These are phyloP conservation scores for Cladophialophora chaetospira DNA, from an alignment of 2,329 filamentous ascomycete species.

Conservation along the genomic window DNA sequence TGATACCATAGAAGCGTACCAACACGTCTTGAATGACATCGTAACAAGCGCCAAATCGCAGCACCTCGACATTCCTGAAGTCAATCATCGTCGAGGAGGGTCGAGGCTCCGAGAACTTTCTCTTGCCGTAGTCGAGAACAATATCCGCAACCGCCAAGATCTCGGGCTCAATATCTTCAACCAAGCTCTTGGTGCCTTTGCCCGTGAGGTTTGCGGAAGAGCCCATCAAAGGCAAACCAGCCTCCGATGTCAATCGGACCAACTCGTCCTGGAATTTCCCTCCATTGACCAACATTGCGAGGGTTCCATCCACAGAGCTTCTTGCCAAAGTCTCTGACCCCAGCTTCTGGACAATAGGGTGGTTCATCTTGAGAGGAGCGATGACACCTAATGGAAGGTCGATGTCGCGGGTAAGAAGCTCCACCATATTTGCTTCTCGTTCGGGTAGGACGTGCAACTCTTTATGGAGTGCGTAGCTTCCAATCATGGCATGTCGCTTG, in stretches of 20 bases:
- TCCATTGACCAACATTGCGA: conserved; percentile 37
- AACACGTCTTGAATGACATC: conserved; percentile 36
- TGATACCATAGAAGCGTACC: conserved; percentile 28
- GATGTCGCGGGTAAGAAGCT: conserved; percentile 33
- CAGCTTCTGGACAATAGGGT: conserved; percentile 34
- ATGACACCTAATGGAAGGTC: conserved; percentile 35
- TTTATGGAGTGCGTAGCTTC: conserved; percentile 34
- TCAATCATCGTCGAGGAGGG: conserved; percentile 37
- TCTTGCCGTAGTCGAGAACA: conserved; percentile 38
- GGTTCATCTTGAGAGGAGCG: conserved; percentile 31
- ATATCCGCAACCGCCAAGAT: conserved; percentile 36
- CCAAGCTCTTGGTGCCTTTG: conserved; percentile 34
- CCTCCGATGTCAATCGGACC: conserved; percentile 30
- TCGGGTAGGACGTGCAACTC: conserved; percentile 32
- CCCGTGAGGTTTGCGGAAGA: conserved; percentile 39
- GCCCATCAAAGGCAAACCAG: conserved; percentile 34
- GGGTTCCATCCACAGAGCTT: conserved; percentile 32
- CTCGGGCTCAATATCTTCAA: conserved; percentile 39
- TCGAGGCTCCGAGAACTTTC: conserved; percentile 32
- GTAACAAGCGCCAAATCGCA: conserved; percentile 38
- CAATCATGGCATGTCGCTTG: conserved; percentile 37
- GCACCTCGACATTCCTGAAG: conserved; percentile 31
- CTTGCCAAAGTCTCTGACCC: conserved; percentile 20
- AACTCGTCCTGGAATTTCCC: conserved; percentile 37
- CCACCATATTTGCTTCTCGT: conserved; percentile 28